Evolutionary conservation across 495 filamentous ascomycete genomes (phyloP).

Genomic region (Penicillium silybi): DNA sequence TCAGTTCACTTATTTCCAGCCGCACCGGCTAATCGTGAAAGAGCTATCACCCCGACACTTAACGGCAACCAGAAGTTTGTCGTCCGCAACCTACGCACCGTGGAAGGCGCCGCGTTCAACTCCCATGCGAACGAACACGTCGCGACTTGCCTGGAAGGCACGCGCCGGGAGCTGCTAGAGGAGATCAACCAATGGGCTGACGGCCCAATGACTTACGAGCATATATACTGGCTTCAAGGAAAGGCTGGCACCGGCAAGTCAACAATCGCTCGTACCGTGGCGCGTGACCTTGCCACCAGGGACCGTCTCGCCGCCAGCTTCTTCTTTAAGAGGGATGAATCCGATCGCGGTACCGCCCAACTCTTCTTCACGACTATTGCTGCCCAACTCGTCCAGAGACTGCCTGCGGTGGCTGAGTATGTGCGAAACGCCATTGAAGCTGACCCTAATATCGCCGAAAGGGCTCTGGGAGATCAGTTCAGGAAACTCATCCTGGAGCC

Average conservation of each 20-base stretch:
- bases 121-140: too few relatives aligned
- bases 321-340: neutral
- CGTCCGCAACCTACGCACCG: too few relatives aligned
- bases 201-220: too few relatives aligned
- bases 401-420: neutral
- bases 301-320: constrained; percentile 1
- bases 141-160: too few relatives aligned
- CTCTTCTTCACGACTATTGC: neutral
- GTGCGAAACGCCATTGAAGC: neutral
- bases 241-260: constrained; percentile 6
- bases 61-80: too few relatives aligned
- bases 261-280: constrained; percentile 1
- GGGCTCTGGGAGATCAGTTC: neutral
- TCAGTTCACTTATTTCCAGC: too few relatives aligned
- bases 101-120: too few relatives aligned
- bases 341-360: neutral
- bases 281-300: neutral
- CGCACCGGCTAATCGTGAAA: too few relatives aligned
- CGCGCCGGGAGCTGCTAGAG: too few relatives aligned
- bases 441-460: neutral
- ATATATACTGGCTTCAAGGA: too few relatives aligned
- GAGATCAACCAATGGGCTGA: too few relatives aligned
- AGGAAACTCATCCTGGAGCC: neutral
- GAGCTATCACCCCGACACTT: too few relatives aligned
- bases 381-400: neutral